Evolutionary conservation across 345 rosid species (phyloP).

Genomic region (Populus tremula): DNA sequence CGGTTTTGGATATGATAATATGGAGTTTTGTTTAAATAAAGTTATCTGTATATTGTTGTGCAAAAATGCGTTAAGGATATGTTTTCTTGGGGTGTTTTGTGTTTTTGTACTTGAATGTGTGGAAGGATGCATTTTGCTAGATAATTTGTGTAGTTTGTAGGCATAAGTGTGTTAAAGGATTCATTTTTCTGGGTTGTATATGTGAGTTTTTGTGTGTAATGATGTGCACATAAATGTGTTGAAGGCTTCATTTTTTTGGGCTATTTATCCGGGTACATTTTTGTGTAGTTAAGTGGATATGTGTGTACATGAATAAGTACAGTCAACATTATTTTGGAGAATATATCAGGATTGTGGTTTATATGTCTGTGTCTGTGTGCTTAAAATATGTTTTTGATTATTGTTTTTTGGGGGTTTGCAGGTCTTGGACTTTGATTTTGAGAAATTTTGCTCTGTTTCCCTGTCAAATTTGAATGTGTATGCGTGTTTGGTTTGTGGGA

Average conservation of each 20-base stretch:
- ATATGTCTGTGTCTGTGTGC: not conserved
- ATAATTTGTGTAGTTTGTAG: not conserved
- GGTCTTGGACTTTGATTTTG: conserved; percentile 98
- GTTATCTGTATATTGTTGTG: not conserved
- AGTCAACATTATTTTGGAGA: not conserved
- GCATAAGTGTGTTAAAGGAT: not conserved
- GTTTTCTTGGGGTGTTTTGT: not conserved
- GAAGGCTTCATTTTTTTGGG: not conserved
- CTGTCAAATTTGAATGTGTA: conserved; percentile 82
- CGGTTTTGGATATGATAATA: not conserved
- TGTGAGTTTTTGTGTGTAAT: not conserved
- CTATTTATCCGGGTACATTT: not conserved
- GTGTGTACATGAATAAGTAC: not conserved
- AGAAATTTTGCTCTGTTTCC: conserved; percentile 92
- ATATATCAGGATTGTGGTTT: not conserved
- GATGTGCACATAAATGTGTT: not conserved
- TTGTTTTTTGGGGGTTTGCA: conserved; percentile 21
- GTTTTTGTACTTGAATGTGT: not conserved
- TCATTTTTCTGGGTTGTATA: not conserved
- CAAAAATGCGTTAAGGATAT: not conserved
- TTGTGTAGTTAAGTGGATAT: not conserved
- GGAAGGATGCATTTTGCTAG: not conserved
- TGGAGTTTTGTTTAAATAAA: not conserved
- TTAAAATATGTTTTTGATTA: not conserved
- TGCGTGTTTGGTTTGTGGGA: conserved; percentile 95